Evolutionary conservation across 441 rosid species (phyloP).

Genomic region (Melastoma candidum): DNA sequence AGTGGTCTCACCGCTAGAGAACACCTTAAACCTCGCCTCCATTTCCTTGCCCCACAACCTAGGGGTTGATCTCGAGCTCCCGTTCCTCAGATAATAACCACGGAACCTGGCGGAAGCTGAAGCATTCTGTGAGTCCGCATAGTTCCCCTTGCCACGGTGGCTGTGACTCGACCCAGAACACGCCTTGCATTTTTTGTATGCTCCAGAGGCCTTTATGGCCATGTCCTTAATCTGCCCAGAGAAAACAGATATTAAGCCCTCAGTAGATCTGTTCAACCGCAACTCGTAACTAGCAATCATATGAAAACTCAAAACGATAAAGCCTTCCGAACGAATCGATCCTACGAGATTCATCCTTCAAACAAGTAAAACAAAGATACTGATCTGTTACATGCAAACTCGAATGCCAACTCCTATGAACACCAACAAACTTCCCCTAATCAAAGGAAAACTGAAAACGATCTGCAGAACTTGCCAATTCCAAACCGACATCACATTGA

Average conservation of each 20-base stretch:
- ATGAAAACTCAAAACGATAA: too few species aligned
- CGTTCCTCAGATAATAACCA: slow-evolving; percentile 60
- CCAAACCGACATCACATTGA: too few species aligned
- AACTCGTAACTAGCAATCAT: too few species aligned
- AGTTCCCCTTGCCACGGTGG: slow-evolving; percentile 28
- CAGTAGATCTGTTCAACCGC: background rate
- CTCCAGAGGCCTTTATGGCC: slow-evolving; percentile 84
- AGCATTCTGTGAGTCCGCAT: slow-evolving; percentile 47
- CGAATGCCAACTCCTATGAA: too few species aligned
- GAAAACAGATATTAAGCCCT: background rate
- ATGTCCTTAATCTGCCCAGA: slow-evolving; percentile 64
- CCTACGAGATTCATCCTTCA: too few species aligned
- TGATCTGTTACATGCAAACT: too few species aligned
- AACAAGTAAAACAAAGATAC: too few species aligned
- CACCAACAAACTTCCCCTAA: too few species aligned
- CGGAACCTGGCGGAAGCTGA: slow-evolving; percentile 59
- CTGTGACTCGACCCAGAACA: slow-evolving; percentile 52
- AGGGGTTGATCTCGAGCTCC: slow-evolving; percentile 51
- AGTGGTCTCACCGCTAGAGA: slow-evolving; percentile 81
- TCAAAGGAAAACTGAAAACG: too few species aligned
- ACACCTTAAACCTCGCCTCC: slow-evolving; percentile 64
- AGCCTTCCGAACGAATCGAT: too few species aligned
- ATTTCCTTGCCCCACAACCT: slow-evolving; percentile 59
- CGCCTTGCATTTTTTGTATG: slow-evolving; percentile 74
- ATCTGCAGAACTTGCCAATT: too few species aligned